These are phyloP conservation scores for Pisolithus sp. DNA, from an alignment of 768 basidiomycete species.

Conservation along the genomic window DNA sequence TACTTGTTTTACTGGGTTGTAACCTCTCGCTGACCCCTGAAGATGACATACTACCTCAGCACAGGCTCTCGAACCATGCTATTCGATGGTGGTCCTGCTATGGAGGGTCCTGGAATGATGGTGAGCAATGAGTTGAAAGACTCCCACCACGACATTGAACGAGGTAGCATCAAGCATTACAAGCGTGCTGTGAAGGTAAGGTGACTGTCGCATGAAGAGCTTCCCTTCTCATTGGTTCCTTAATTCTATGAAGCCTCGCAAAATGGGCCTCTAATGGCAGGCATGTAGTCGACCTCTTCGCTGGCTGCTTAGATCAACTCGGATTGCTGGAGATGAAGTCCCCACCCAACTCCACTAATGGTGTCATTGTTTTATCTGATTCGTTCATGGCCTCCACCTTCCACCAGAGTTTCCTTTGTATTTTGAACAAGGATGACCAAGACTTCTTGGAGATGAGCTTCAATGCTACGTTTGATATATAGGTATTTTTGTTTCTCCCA, in stretches of 20 bases:
- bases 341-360: conserved; percentile 70
- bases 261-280: conserved; percentile 92
- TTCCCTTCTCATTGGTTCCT: conserved; percentile 3
- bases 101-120: conserved; percentile 97
- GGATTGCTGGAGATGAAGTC: conserved; percentile 97
- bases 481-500: conserved; percentile 43
- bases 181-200: conserved; percentile 91
- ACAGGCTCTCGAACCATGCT: conserved; percentile 95
- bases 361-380: too few species aligned
- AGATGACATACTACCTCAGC: conserved; percentile 81
- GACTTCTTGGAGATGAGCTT: too few species aligned
- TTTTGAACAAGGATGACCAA: too few species aligned
- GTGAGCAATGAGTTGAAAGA: conserved; percentile 94
- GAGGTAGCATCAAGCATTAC: conserved; percentile 95
- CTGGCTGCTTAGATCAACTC: conserved; percentile 96
- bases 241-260: conserved; percentile 96
- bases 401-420: too few species aligned
- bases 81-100: conserved; percentile 91
- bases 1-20: neutral
- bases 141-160: conserved; percentile 97
- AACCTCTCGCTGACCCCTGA: neutral
- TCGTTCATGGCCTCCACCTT: too few species aligned
- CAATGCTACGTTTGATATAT: conserved; percentile 98
- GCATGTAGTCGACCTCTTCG: conserved; percentile 91
- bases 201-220: neutral